phyloP scores from a whole-genome alignment of 2,329 filamentous ascomycete species.

The Penicillium palitans region DNA sequence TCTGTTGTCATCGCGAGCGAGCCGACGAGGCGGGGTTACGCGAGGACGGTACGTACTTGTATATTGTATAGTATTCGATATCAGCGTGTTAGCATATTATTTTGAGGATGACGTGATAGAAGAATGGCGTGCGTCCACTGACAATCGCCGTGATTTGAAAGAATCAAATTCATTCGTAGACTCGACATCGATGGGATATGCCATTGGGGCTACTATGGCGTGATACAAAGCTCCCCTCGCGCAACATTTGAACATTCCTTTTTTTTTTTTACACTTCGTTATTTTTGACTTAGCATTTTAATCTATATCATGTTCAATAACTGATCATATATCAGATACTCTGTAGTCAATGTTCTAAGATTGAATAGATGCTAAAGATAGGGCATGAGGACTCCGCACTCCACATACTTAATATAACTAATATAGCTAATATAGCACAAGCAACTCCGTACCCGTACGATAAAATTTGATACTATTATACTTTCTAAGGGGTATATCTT shows the following conservation, averaged over 20 bases:
- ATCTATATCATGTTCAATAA: not conserved
- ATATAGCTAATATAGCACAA: not conserved
- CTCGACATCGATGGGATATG: too few species aligned
- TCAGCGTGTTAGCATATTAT: conserved; percentile 6
- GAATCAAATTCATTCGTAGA: too few species aligned
- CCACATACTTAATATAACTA: not conserved
- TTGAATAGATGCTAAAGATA: not conserved
- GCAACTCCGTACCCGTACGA: not conserved
- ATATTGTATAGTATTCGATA: not conserved
- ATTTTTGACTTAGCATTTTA: not conserved
- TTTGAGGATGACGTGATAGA: conserved; percentile 8
- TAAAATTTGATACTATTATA: not conserved
- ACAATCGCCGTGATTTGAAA: not conserved
- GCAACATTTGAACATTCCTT: not conserved
- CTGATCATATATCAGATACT: too few species aligned
- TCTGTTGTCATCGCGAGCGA: not conserved
- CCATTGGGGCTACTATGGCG: not conserved
- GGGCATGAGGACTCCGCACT: not conserved
- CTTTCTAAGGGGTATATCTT: not conserved
- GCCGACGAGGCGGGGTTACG: conserved; percentile 4
- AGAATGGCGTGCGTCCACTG: conserved; percentile 3
- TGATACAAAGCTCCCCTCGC: not conserved
- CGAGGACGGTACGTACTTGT: not conserved
- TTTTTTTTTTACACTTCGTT: not conserved
- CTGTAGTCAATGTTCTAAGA: not conserved